Conservation (phyloP, 768 basidiomycete genomes). For the Rhizopogon vesiculosus region DNA sequence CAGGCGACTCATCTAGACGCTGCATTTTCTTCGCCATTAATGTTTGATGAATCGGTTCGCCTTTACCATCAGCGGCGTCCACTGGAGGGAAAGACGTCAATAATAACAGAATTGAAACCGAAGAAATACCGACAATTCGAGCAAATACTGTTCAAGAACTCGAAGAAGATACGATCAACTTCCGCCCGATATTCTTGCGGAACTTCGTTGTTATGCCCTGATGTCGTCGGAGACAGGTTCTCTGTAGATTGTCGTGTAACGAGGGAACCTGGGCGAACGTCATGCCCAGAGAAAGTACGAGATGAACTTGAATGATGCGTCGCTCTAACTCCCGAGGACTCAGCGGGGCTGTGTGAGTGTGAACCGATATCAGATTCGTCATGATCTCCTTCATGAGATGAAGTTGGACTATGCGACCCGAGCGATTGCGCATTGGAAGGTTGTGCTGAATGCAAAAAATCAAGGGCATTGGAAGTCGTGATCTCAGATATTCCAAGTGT, state of each 20-base stretch:
- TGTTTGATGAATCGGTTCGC: slow-evolving; percentile 95
- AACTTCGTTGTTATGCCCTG: slow-evolving; percentile 53
- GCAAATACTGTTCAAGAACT: slow-evolving; percentile 83
- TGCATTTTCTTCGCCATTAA: slow-evolving; percentile 99
- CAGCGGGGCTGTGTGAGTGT: slow-evolving; percentile 27
- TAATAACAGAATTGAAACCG: slow-evolving; percentile 6
- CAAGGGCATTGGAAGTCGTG: slow-evolving; percentile 19
- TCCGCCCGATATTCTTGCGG: slow-evolving; percentile 77
- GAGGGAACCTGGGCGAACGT: slow-evolving; percentile 8
- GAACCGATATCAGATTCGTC: slow-evolving; percentile 41
- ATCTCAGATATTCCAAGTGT: slow-evolving; percentile 31
- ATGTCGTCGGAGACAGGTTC: slow-evolving; percentile 14
- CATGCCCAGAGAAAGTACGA: slow-evolving; percentile 13
- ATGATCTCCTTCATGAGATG: slow-evolving; percentile 49
- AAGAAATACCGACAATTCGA: slow-evolving; percentile 70
- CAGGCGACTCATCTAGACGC: slow-evolving; percentile 89
- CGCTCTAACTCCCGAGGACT: slow-evolving; percentile 20
- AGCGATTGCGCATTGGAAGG: slow-evolving; percentile 9
- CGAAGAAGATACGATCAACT: slow-evolving; percentile 88
- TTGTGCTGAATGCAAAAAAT: slow-evolving; percentile 22
- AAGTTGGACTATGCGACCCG: slow-evolving; percentile 21
- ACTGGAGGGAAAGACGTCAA: slow-evolving; percentile 45
- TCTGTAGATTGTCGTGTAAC: slow-evolving; percentile 19
- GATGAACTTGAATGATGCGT: slow-evolving; percentile 19
- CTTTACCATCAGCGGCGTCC: slow-evolving; percentile 89